Percentiles rank a stretch among this genome's conserved stretches.
Evolutionary conservation across 2,329 filamentous ascomycete species (phyloP).

Genomic region (Furcasterigmium sp.): DNA sequence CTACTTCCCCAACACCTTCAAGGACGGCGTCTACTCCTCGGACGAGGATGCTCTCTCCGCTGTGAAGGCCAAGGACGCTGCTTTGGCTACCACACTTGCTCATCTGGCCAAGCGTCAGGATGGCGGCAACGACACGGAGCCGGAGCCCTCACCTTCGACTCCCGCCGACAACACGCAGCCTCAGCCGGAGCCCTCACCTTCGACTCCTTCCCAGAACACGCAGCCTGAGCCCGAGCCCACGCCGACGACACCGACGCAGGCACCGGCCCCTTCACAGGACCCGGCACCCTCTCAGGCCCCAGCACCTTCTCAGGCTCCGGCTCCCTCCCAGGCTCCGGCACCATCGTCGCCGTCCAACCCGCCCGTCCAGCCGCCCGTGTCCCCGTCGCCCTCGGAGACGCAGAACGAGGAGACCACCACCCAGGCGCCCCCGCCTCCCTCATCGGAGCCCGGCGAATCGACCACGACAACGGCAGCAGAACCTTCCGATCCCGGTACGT

Average conservation of each 20-base stretch:
- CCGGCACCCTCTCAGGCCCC: conserved; percentile 1
- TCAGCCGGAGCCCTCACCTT: too few species aligned
- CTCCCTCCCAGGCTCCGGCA: neutral
- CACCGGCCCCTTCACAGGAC: conserved; percentile 1
- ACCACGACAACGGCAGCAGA: conserved; percentile 17
- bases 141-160: conserved; percentile 12
- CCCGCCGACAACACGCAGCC: too few species aligned
- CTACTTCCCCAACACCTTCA: conserved; percentile 57
- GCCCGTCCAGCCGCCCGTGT: neutral
- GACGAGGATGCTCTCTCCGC: conserved; percentile 60
- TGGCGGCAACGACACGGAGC: conserved; percentile 21
- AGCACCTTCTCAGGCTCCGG: conserved; percentile 2
- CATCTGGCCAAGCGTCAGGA: conserved; percentile 59
- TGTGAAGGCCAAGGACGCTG: conserved; percentile 54
- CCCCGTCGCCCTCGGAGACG: neutral
- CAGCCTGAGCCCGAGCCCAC: conserved; percentile 3
- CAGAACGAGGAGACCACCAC: conserved; percentile 3
- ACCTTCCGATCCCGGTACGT: conserved; percentile 20
- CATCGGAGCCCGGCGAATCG: conserved; percentile 1
- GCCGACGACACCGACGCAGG: conserved; percentile 1
- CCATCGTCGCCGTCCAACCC: conserved; percentile 3
- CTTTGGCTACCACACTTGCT: conserved; percentile 57
- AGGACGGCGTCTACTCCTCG: conserved; percentile 63
- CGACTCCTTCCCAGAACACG: too few species aligned
- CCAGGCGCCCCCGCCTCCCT: conserved; percentile 2